phyloP scores from a whole-genome alignment of 495 filamentous ascomycete species.

The Cladorrhinum samala region DNA sequence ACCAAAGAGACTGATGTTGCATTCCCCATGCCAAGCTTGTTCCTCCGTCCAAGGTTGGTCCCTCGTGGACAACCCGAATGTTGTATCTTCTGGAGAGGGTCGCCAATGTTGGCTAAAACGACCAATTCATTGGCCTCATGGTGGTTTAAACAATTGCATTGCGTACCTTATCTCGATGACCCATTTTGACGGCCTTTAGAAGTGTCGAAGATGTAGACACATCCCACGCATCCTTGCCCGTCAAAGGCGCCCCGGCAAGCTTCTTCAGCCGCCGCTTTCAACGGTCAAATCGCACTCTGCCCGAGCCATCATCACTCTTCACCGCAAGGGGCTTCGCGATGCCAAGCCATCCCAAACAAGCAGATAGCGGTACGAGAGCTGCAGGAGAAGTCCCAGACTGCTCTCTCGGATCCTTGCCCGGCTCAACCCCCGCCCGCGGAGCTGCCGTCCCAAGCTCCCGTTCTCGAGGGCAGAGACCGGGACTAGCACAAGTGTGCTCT shows the following conservation, averaged over 20 bases:
- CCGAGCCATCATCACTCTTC: too few relatives aligned
- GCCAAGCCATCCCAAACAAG: neutral
- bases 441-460: constrained; percentile 13
- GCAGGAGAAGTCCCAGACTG: neutral
- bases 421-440: constrained; percentile 18
- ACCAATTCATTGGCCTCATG: too few relatives aligned
- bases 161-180: too few relatives aligned
- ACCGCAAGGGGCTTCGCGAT: neutral
- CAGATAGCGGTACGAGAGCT: neutral
- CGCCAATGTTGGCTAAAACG: neutral
- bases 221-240: too few relatives aligned
- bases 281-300: too few relatives aligned
- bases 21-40: neutral
- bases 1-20: neutral
- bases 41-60: neutral
- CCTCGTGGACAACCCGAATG: neutral
- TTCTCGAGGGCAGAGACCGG: constrained; percentile 12
- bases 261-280: too few relatives aligned
- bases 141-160: too few relatives aligned
- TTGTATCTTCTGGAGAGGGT: neutral
- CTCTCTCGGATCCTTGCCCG: constrained; percentile 19
- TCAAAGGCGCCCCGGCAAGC: too few relatives aligned
- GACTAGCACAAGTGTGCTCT: constrained; percentile 9
- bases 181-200: too few relatives aligned
- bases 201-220: too few relatives aligned